These are phyloP conservation scores for Debaryomyces sp. DNA, from an alignment of 1,139 yeast species.

Conservation along the genomic window DNA sequence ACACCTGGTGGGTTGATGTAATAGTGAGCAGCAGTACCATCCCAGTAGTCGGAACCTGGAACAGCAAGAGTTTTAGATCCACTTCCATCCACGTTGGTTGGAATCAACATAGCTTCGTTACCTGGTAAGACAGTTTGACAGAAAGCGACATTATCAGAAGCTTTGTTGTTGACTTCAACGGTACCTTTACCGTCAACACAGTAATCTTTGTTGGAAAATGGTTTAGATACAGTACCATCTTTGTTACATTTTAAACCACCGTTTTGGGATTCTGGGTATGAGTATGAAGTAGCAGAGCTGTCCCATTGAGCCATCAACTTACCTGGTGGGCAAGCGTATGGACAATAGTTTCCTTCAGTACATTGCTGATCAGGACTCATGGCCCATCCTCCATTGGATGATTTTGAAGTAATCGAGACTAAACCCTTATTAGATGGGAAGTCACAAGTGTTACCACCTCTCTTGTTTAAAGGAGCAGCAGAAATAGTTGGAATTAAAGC, in stretches of 20 bases:
- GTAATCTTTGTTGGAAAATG: constrained; percentile 58
- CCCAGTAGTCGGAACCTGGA: constrained; percentile 77
- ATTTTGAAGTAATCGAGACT: constrained; percentile 62
- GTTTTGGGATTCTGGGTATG: constrained; percentile 71
- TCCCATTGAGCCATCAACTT: constrained; percentile 82
- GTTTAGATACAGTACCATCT: constrained; percentile 68
- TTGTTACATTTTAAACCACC: constrained; percentile 81
- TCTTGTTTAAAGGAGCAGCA: constrained; percentile 33
- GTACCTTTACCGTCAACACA: constrained; percentile 81
- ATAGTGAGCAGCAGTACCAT: constrained; percentile 82
- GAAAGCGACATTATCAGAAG: constrained; percentile 66
- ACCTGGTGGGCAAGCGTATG: constrained; percentile 88
- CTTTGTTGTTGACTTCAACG: constrained; percentile 59
- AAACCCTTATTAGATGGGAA: constrained; percentile 70
- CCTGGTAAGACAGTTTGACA: constrained; percentile 95
- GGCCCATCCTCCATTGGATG: constrained; percentile 84
- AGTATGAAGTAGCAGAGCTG: constrained; percentile 56
- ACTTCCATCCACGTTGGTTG: constrained; percentile 62
- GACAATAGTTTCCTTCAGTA: constrained; percentile 75
- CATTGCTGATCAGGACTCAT: constrained; percentile 77
- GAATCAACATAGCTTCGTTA: constrained; percentile 90
- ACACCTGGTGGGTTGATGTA: constrained; percentile 88
- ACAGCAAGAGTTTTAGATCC: constrained; percentile 64
- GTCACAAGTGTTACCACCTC: constrained; percentile 46
- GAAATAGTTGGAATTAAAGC: constrained; percentile 21